Evolutionary conservation across 371 early-diverging fungal species (phyloP), one percentile per base, ranked within the genome.

Genomic region (Batkoa obscura): DNA sequence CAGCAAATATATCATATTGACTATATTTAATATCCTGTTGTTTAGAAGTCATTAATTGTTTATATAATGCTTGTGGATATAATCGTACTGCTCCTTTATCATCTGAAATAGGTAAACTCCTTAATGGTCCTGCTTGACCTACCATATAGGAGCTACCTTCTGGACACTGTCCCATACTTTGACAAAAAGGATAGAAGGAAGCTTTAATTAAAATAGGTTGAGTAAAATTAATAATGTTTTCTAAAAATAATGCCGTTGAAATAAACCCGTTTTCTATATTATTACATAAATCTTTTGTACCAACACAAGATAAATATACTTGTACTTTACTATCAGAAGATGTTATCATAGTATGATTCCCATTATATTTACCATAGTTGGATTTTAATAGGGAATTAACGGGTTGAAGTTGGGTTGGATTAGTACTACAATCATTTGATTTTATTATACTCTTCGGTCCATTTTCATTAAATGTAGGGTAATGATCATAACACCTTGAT

Each of bases 31-130:
- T 23, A 23, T 23, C 23, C 23, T 23, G 23, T 23, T 23, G 23
- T 23, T 23, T 23, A 23, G 23, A 23, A 23, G 23, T 23, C 23
- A 23, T 23, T 15, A 69, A 66, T 45, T 83, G 81, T 57, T 80
- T 80, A 9, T 79, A 61, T 23, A 80, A 52, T 31, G 77, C 71
- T 59, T 83, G 84, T 33, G 84, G 80, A 59, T 80, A 81, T 61
- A 79, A 69, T 38, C 74, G 51, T 1, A 62, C 66, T 48, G 62
- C 66, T 37, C 67, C 64, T 46, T 71, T 70, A 12, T 65, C 61
- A 55, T 72, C 72, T 13, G 59, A 56, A 64, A 73, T 67, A 2
- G 67, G 41, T 48, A 68, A 68, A 10, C 71, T 71, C 47, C 72
- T 64, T 0, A 75, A 61, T 3, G 78, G 72, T 8, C 62, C 57